Base-by-base conservation (phyloP, 2,329 filamentous ascomycete species). In the Fusarium penzigii region DNA sequence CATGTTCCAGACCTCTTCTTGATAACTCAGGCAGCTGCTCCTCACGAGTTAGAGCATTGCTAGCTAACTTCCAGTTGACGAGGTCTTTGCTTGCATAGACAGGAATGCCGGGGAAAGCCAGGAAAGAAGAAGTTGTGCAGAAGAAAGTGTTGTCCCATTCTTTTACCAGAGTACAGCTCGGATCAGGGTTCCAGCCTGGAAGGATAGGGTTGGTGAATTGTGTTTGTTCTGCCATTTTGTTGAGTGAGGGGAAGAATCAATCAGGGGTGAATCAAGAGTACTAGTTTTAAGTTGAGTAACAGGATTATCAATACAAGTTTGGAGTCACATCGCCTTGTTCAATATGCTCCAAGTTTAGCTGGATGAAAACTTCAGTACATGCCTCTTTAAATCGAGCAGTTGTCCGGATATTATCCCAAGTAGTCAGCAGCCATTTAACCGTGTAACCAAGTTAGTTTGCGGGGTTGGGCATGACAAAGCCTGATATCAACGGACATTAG, bases 41-140 rank as follows among this genome's bases (percentile, higher is more conserved):
- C 29, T 73, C 66, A 17, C 71, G 68, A 45, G 64, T 72, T 52
- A 72, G 68, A 11, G 68, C 73, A 38, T 75, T 71, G 52, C 70
- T 70, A 43, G 66, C 60, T 7, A 75, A 68, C 52, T 74, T 77
- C 78, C 78, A 83, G 48, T 75, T 73, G 14, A 70, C 57, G 13
- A 83, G 64, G 62, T 82, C 78, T 51, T 72, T 74, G 43, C 74
- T 79, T 7, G 77, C 76, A 62, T 81, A 75, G 29, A 82, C 72
- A 1, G 78, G 78, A 6, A 81, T 65, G 2, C 78, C 78, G 0
- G 78, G 78, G 55, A 80, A 81, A 2, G 71, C 67, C 44, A 76
- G 73, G 58, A 81, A 82, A 7, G 75, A 79, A 1, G 78, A 80
- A 0, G 75, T 76, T 4, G 73, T 75, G 60, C 76, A 79, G 63